Evolutionary conservation across 2,329 filamentous ascomycete species (phyloP).

Genomic region (Cordyceps fumosorosea): DNA sequence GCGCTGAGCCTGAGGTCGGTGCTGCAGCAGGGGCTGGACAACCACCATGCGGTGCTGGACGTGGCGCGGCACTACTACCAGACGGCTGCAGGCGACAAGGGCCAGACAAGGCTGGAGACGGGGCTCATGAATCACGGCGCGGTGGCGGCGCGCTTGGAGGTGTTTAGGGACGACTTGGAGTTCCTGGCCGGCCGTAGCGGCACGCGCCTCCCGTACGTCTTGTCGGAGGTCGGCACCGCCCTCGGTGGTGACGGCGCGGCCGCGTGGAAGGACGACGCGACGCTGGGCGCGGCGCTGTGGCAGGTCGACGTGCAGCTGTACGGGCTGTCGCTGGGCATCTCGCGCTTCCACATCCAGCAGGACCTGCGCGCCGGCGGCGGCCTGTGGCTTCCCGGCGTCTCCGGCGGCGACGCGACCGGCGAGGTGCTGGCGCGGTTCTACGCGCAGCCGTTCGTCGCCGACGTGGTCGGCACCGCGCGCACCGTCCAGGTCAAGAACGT

Average conservation of each 20-base stretch:
- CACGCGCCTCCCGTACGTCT: constrained; percentile 24
- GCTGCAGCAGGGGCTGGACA: constrained; percentile 24
- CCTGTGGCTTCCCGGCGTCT: constrained; percentile 24
- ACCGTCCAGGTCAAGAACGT: constrained; percentile 22
- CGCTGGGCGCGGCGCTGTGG: constrained; percentile 30
- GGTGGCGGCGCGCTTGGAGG: constrained; percentile 24
- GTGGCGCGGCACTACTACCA: constrained; percentile 34
- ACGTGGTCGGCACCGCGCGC: constrained; percentile 28
- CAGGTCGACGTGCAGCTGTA: constrained; percentile 32
- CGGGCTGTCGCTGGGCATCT: constrained; percentile 26
- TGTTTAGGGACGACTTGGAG: constrained; percentile 23
- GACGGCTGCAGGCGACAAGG: constrained; percentile 23
- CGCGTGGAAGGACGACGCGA: constrained; percentile 27
- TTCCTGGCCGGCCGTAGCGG: not conserved
- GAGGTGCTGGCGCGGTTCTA: constrained; percentile 31
- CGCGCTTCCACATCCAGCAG: constrained; percentile 32
- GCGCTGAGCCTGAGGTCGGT: constrained; percentile 1
- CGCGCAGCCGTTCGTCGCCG: constrained; percentile 30
- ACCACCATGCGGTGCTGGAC: constrained; percentile 25
- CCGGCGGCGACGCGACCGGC: constrained; percentile 20
- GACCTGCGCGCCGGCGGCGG: constrained; percentile 27
- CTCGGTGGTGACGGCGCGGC: constrained; percentile 18
- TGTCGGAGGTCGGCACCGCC: constrained; percentile 29
- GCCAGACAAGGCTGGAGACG: constrained; percentile 18
- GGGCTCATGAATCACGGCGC: constrained; percentile 28